Conservation (phyloP, 140 eudicot species). For the Ambrosia hybrid region DNA sequence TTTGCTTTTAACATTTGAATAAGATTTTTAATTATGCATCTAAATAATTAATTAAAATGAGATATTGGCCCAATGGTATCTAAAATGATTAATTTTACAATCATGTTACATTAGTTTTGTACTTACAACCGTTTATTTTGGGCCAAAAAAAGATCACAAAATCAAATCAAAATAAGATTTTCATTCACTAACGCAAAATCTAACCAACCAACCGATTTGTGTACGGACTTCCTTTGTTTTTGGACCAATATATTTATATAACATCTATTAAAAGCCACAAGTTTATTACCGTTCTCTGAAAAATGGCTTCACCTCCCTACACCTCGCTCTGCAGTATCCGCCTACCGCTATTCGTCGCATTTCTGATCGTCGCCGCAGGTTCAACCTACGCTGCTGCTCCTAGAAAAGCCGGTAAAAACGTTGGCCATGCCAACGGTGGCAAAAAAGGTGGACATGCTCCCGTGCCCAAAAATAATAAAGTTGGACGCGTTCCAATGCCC, state of each 20-base stretch:
- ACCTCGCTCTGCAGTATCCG: constrained; percentile 29
- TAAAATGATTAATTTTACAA: too few relatives aligned
- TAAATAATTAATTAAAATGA: too few relatives aligned
- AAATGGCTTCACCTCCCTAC: constrained; percentile 30
- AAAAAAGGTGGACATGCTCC: not conserved
- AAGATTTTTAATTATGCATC: too few relatives aligned
- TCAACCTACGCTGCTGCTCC: constrained; percentile 2
- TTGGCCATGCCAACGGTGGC: too few relatives aligned
- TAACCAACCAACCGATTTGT: constrained; percentile 30
- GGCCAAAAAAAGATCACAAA: not conserved
- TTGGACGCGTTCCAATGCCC: not conserved
- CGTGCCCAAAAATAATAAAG: constrained; percentile 2
- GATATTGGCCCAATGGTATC: too few relatives aligned
- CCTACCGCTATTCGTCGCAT: constrained; percentile 24
- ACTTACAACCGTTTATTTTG: not conserved
- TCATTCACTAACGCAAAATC: constrained; percentile 21
- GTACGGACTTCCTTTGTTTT: constrained; percentile 39
- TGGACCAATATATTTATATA: constrained; percentile 17
- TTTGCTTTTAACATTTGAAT: too few relatives aligned
- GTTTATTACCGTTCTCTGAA: constrained; percentile 23
- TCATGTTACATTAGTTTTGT: too few relatives aligned
- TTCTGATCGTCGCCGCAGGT: constrained; percentile 2
- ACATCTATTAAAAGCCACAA: constrained; percentile 28
- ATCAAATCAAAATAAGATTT: constrained; percentile 15
- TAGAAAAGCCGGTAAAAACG: constrained; percentile 25